Conservation (phyloP, 2,329 filamentous ascomycete species). For the Fulvia fulva region DNA sequence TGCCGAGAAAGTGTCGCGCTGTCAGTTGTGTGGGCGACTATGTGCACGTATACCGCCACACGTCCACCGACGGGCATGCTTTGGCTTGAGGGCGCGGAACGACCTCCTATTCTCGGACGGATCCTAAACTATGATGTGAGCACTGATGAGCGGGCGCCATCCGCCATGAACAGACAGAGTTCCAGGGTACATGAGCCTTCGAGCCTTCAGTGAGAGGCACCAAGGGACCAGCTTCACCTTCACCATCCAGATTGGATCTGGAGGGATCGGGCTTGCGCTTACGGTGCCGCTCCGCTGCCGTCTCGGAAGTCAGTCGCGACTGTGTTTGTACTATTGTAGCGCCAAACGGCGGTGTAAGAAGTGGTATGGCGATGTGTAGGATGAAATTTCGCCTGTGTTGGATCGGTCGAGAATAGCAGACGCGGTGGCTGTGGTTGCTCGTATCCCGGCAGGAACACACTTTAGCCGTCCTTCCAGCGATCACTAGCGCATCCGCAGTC, state of each 20-base stretch:
- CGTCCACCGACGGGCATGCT: not conserved
- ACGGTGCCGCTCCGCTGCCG: not conserved
- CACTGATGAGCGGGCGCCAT: not conserved
- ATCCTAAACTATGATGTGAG: not conserved
- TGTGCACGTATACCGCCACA: not conserved
- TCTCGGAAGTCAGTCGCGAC: not conserved
- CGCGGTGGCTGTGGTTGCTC: not conserved
- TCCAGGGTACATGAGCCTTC: not conserved
- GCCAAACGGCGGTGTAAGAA: not conserved
- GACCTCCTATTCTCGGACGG: not conserved
- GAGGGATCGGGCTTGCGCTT: not conserved
- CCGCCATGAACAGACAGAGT: not conserved
- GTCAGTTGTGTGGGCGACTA: not conserved
- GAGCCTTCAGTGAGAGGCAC: too few species aligned
- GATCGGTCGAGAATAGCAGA: not conserved
- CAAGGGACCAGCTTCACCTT: not conserved
- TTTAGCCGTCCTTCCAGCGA: not conserved
- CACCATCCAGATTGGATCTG: not conserved
- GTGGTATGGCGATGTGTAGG: not conserved
- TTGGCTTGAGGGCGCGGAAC: not conserved
- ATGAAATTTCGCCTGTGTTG: conserved; percentile 1
- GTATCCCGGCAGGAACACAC: not conserved
- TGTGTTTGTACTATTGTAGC: not conserved
- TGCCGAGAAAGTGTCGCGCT: not conserved
- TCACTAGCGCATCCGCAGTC: not conserved